phyloP scores from a whole-genome alignment of 495 filamentous ascomycete species.

The Pseudomonodictys pantanalensis region DNA sequence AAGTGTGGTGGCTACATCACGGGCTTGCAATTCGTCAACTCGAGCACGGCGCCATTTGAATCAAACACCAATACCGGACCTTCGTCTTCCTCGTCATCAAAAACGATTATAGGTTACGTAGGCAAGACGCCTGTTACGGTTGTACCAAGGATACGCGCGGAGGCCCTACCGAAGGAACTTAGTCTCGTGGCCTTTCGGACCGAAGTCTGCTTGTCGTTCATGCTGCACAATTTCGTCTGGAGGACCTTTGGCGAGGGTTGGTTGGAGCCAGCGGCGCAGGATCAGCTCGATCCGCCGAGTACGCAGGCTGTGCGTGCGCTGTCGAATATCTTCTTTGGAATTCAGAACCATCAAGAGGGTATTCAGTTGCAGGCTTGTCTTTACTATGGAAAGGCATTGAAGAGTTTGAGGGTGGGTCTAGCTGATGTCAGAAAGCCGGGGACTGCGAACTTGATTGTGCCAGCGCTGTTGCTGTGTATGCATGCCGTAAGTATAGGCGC shows the following conservation, averaged over 20 bases:
- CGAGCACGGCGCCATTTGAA: conserved; percentile 8
- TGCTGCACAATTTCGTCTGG: conserved; percentile 29
- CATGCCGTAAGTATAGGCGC: conserved; percentile 14
- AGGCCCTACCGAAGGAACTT: conserved; percentile 4
- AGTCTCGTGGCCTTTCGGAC: conserved; percentile 19
- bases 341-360: conserved; percentile 5
- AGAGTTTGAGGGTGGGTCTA: conserved; percentile 3
- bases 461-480: conserved; percentile 21
- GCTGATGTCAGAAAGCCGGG: conserved; percentile 9
- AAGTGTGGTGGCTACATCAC: conserved; percentile 17
- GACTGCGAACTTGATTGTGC: conserved; percentile 10
- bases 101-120: not conserved
- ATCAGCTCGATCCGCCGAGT: conserved; percentile 1
- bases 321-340: conserved; percentile 12
- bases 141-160: conserved; percentile 13
- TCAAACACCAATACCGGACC: not conserved
- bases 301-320: conserved; percentile 11
- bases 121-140: conserved; percentile 4
- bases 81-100: not conserved
- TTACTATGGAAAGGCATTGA: conserved; percentile 20
- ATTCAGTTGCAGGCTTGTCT: conserved; percentile 15
- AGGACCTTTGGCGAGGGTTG: conserved; percentile 17
- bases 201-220: conserved; percentile 23
- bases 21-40: conserved; percentile 12
- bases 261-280: conserved; percentile 14